These are phyloP conservation scores for Yamadazyma taylorii DNA, from an alignment of 1,139 yeast genomes.

Conservation along the genomic window DNA sequence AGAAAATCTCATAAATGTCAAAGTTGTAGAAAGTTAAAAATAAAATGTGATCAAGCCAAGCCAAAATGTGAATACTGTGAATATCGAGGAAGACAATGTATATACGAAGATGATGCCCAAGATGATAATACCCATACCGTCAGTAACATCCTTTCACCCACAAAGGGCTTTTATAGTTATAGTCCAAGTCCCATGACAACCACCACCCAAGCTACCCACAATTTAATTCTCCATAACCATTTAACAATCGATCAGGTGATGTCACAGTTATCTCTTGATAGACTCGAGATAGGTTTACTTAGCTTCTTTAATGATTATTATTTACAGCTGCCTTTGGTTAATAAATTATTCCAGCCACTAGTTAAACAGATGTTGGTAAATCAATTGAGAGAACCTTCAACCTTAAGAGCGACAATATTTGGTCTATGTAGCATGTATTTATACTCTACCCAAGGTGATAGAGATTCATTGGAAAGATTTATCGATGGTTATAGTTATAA, in stretches of 20 bases:
- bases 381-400: neutral
- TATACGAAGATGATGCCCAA: slow-evolving; percentile 15
- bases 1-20: neutral
- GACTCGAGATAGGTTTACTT: slow-evolving; percentile 26
- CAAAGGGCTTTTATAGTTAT: too few relatives aligned
- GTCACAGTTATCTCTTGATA: slow-evolving; percentile 20
- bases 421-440: slow-evolving; percentile 2
- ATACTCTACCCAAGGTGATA: neutral
- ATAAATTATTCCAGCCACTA: too few relatives aligned
- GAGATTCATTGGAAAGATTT: neutral
- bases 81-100: slow-evolving; percentile 27
- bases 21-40: slow-evolving; percentile 23
- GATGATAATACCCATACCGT: neutral
- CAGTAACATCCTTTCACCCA: too few relatives aligned
- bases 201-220: too few relatives aligned
- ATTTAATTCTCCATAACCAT: too few relatives aligned
- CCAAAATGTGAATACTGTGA: slow-evolving; percentile 34
- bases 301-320: slow-evolving; percentile 25
- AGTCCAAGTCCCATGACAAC: too few relatives aligned
- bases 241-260: neutral
- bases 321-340: neutral
- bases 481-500: neutral
- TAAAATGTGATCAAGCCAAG: slow-evolving; percentile 28
- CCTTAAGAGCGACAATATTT: neutral
- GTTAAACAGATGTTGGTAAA: neutral